Base-by-base conservation (phyloP, 2,329 filamentous ascomycete species). In the Cladorrhinum sp. region DNA sequence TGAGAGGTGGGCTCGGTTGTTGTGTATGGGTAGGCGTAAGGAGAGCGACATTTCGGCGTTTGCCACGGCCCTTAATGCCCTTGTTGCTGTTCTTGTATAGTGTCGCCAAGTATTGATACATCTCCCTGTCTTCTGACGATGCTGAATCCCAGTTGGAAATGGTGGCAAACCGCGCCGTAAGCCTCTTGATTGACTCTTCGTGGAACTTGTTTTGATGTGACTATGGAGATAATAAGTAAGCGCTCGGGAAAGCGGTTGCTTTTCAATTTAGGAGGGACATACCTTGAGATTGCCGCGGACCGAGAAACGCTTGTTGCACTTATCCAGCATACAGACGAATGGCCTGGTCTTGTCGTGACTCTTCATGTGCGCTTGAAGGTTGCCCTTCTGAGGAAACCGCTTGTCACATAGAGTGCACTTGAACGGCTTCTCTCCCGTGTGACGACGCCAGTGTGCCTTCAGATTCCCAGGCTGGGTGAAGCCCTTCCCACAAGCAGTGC, bases 61-160 rank as follows among this genome's bases (percentile, higher is more conserved):
- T 95, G 49, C 95, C 95, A 51, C 95, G 87, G 10, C 95, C 95
- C 76, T 97, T 98, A 80, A 98, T 97, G 1, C 95, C 95, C 75
- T 96, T 96, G 82, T 98, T 98, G 77, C 90, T 93, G 77, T 98
- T 96, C 80, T 96, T 96, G 82, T 96, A 97, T n/a, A 96, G 81
- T 0, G 82, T 82, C 3, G 87, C 84, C 72, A 98, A 95, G 76
- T 96, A 96, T 67, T 89, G 85, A 79, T 90, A 92, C 55, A 97
- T 80, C 62, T 92, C 88, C 63, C 85, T 87, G 69, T 97, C 91
- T 4, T 77, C 74, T 39, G 87, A 81, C 0, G 83, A 79, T n/a
- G 93, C 85, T 4, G 80, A 77, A 39, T 88, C 84, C n/a, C 80
- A 80, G 57, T 87, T 82, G 36, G 78, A 75, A 60, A 87, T 79